Conservation (phyloP, 2,329 filamentous ascomycete genomes). For the Neoascochyta sp. region DNA sequence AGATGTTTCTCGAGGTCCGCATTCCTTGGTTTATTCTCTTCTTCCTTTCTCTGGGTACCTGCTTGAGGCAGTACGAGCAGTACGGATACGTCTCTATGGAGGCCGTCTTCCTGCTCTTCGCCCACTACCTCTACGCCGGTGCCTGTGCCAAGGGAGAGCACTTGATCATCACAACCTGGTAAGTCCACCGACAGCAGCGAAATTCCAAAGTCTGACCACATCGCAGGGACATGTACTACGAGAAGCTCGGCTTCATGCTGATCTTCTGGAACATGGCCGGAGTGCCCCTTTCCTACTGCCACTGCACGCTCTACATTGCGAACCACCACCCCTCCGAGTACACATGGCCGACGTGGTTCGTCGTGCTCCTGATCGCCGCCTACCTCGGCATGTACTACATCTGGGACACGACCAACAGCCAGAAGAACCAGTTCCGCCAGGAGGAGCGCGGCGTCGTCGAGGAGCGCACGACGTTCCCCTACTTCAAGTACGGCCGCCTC, state of each 20-base stretch:
- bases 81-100: slow-evolving; percentile 87
- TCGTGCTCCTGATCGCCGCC: slow-evolving; percentile 61
- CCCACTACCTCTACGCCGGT: slow-evolving; percentile 88
- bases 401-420: slow-evolving; percentile 88
- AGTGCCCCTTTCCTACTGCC: slow-evolving; percentile 87
- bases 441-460: slow-evolving; percentile 67
- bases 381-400: slow-evolving; percentile 86
- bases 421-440: slow-evolving; percentile 89
- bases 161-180: slow-evolving; percentile 82
- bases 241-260: slow-evolving; percentile 97
- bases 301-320: slow-evolving; percentile 86
- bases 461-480: slow-evolving; percentile 77
- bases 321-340: slow-evolving; percentile 77
- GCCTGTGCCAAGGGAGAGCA: slow-evolving; percentile 91
- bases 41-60: slow-evolving; percentile 70
- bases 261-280: slow-evolving; percentile 97
- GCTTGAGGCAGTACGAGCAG: slow-evolving; percentile 75
- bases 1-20: slow-evolving; percentile 94
- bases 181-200: slow-evolving; percentile 16
- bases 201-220: slow-evolving; percentile 3
- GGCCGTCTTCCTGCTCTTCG: slow-evolving; percentile 78
- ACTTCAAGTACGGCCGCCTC: slow-evolving; percentile 82
- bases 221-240: slow-evolving; percentile 83
- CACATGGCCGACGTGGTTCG: slow-evolving; percentile 66
- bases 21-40: slow-evolving; percentile 91